These are phyloP conservation scores for Chlorella sp. DNA, from an alignment of 139 green algal species.

Conservation along the genomic window DNA sequence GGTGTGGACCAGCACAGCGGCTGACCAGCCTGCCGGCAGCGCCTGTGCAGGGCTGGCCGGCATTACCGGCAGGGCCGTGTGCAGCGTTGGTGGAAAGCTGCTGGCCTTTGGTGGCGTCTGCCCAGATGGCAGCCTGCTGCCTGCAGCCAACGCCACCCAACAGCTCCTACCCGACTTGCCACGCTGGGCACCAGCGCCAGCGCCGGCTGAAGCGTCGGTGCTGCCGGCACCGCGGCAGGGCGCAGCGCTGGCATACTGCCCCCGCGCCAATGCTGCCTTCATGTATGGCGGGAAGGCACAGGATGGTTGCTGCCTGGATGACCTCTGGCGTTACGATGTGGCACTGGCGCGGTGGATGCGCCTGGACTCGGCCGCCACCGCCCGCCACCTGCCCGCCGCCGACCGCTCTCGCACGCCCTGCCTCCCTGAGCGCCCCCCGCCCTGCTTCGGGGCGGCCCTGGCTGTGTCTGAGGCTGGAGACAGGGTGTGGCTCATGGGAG, in stretches of 20 bases:
- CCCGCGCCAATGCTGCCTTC: conserved; percentile 42
- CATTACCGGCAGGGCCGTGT: conserved; percentile 8
- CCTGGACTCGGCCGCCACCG: conserved; percentile 67
- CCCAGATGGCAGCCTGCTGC: conserved; percentile 3
- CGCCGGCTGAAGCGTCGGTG: not conserved
- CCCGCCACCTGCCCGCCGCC: conserved; percentile 36
- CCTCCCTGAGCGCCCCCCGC: not conserved
- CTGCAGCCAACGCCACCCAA: not conserved
- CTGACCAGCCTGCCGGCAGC: not conserved
- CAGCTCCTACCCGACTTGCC: conserved; percentile 10
- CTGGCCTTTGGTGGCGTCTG: conserved; percentile 15
- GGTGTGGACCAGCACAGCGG: not conserved
- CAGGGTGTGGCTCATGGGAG: conserved; percentile 63
- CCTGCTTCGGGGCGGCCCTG: conserved; percentile 36
- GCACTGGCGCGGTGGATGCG: not conserved
- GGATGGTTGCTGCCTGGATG: conserved; percentile 64
- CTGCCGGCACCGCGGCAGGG: not conserved
- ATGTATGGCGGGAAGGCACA: conserved; percentile 74
- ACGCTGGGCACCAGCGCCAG: not conserved
- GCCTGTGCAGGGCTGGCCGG: not conserved
- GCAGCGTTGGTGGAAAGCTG: conserved; percentile 2
- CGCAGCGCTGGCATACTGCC: conserved; percentile 7
- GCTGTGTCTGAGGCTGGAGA: conserved; percentile 43
- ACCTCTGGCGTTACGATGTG: conserved; percentile 67
- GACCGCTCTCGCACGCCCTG: not conserved